Evolutionary conservation across 345 rosid species (phyloP), one percentile per base, ranked within the genome.

Genomic region (Eutrema heterophyllum): DNA sequence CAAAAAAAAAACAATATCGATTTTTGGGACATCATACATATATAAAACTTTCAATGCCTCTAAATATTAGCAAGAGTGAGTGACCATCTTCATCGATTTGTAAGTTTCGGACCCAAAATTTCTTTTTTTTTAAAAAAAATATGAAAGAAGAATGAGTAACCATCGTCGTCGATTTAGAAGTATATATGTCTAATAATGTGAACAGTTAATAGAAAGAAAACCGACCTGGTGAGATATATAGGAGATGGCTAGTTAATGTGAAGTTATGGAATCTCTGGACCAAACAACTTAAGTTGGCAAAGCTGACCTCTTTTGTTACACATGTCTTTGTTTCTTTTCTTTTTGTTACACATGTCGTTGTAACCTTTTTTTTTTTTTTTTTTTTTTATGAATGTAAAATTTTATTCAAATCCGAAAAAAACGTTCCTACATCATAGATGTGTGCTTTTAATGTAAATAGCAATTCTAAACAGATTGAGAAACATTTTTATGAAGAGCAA

Each of bases 201-300:
- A 52, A 53, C 7, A n/a, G 29, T 29, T 4, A 26, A 15, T 9
- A 30, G 64, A 70, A 27, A 58, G 18, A 58, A 35, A 33, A 6
- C 38, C 7, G 5, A 70, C 55, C 74, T 45, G 13, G 26, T 46
- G 18, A 46, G n/a, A n/a, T n/a, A n/a, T 10, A n/a, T 12, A 40
- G 60, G 68, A 52, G 75, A 71, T 62, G 69, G 26, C 44, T 62
- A 52, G 15, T 13, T n/a, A n/a, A n/a, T 45, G 46, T 56, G 45
- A 21, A 43, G 32, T 29, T 5, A 10, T 32, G 46, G 49, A 21
- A n/a, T 56, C 49, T 36, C 4, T n/a, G n/a, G n/a, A n/a, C n/a
- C n/a, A n/a, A n/a, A n/a, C n/a, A n/a, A n/a, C n/a, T 18, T 18
- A 18, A 18, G 21, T 18, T 18, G 21, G 0, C 21, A 18, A 18